Evolutionary conservation across 441 rosid species (phyloP).

Genomic region (Jatropha podagrica): DNA sequence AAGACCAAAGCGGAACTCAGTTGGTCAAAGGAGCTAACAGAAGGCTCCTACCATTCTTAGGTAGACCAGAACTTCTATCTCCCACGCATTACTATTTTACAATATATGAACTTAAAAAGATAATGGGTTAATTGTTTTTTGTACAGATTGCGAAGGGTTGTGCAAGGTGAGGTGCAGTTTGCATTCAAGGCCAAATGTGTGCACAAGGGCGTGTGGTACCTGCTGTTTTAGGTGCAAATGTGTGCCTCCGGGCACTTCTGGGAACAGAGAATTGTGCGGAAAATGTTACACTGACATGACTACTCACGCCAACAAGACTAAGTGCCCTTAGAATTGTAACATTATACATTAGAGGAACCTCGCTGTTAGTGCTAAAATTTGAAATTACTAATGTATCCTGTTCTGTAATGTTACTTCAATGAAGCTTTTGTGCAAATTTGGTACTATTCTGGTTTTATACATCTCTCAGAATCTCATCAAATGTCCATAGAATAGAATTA

Average conservation of each 20-base stretch:
- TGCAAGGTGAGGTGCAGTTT: slow-evolving; percentile 38
- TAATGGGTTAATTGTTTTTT: no score
- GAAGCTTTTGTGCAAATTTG: neutral
- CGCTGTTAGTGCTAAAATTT: neutral
- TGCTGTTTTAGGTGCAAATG: slow-evolving; percentile 44
- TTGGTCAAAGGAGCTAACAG: slow-evolving; percentile 26
- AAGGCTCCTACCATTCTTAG: slow-evolving; percentile 24
- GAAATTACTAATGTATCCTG: no score
- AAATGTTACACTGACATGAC: slow-evolving; percentile 57
- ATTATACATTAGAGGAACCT: neutral
- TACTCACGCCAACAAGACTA: slow-evolving; percentile 48
- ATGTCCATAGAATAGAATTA: no score
- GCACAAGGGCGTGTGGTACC: slow-evolving; percentile 41
- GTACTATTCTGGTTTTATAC: no score
- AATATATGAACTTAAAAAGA: no score
- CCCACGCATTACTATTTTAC: no score
- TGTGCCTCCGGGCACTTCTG: slow-evolving; percentile 56
- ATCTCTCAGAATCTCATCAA: no score
- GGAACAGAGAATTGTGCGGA: slow-evolving; percentile 53
- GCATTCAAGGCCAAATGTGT: slow-evolving; percentile 41
- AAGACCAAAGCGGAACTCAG: neutral
- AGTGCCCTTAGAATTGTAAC: slow-evolving; percentile 36
- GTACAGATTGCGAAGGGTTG: slow-evolving; percentile 37
- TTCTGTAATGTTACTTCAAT: neutral
- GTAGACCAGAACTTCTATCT: neutral